Base-by-base conservation (phyloP, 176 grass and related monocot genomes). In the Coix lacrymajobi region DNA sequence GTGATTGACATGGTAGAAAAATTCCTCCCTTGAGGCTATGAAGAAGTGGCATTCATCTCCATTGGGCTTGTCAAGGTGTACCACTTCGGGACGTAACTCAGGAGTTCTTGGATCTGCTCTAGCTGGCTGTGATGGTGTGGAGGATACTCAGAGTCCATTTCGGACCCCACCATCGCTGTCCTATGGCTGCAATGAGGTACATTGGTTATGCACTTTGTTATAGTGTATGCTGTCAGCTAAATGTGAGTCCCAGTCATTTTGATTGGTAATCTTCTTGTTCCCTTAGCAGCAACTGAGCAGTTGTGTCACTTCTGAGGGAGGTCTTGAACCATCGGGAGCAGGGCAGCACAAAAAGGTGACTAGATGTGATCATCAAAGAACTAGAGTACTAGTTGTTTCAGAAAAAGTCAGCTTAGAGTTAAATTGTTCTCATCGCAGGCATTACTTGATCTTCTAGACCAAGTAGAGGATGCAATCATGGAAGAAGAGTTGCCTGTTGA, bases 381-480 rank as follows among this genome's bases (percentile, higher is more conserved):
- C 13, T 54, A 6, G 63, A 69, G 61, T 52, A 37, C 60, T 79
- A 75, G 51, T 69, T 79, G 28, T 66, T 38, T 62, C 43, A 33
- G 36, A 69, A 72, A 30, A 79, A 75, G 24, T 68, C 33, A 69
- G 68, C 14, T 52, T 25, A 38, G 20, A 60, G 28, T 31, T 13
- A 63, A 83, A 76, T 41, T 69, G 3, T 49, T 43, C 40, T 69
- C 31, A 80, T 84, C 67, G 11, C 72, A 97, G 96, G 85, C 87
- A 85, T 76, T 98, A 58, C 89, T 98, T 73, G 92, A 87, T 79
- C 96, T 98, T 81, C 72, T 98, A 64, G 92, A 98, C 84, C 96
- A 98, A 93, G 96, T 98, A 31, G 84, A 95, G 87, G 96, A 98
- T 91, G 96, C 90, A 78, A 98, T 98, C 75, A 87, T 67, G 36